Evolutionary conservation across 176 grass and related monocot species (phyloP).

Genomic region (Oryza glumipatula): DNA sequence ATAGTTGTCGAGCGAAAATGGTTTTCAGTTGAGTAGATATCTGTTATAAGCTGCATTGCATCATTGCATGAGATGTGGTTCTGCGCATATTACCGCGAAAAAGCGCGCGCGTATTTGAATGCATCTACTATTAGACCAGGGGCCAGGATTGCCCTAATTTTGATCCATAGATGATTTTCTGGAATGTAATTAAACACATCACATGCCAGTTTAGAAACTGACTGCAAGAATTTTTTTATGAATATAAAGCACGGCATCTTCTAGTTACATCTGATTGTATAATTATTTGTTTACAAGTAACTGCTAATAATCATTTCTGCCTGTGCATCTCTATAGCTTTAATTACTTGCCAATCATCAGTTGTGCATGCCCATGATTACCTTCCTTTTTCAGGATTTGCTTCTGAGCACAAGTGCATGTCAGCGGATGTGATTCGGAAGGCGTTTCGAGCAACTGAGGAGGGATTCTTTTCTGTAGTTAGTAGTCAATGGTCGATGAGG

Average conservation of each 20-base stretch:
- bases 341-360: constrained; percentile 29
- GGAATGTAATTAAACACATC: neutral
- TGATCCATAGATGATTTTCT: neutral
- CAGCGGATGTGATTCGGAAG: constrained; percentile 71
- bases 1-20: neutral
- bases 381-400: constrained; percentile 59
- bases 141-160: neutral
- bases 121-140: neutral
- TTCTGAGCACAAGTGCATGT: constrained; percentile 77
- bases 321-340: constrained; percentile 17
- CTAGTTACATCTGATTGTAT: constrained; percentile 14
- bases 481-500: constrained; percentile 65
- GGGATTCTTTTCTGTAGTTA: constrained; percentile 76
- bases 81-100: neutral
- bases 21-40: constrained; percentile 17
- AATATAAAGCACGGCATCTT: neutral
- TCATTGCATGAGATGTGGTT: constrained; percentile 14
- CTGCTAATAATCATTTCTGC: constrained; percentile 23
- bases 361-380: constrained; percentile 21
- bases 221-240: constrained; percentile 14
- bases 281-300: constrained; percentile 8
- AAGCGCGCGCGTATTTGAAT: neutral
- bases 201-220: neutral
- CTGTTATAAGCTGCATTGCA: constrained; percentile 29
- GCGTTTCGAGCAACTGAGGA: constrained; percentile 78